Evolutionary conservation across 1,139 yeast genomes (phyloP).

Genomic region (Saccharomycopsis hybrid): DNA sequence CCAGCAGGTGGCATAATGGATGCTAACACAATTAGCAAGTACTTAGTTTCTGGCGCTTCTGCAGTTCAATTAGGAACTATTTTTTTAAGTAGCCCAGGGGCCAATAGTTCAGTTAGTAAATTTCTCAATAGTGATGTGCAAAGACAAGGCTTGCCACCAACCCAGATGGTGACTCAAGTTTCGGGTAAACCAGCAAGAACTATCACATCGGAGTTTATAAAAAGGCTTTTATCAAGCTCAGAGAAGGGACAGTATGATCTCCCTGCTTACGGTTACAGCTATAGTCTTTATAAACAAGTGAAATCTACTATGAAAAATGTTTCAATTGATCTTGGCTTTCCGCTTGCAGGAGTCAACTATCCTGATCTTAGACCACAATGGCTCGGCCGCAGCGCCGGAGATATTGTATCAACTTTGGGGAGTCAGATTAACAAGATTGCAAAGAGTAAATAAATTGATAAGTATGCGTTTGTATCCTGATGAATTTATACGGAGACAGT

Average conservation of each 20-base stretch:
- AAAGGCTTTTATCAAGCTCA: conserved; percentile 6
- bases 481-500: too few species aligned
- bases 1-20: conserved; percentile 45
- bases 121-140: conserved; percentile 4
- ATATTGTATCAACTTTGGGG: too few species aligned
- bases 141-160: conserved; percentile 22
- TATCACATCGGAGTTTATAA: conserved; percentile 32
- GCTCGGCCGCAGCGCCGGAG: conserved; percentile 4
- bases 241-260: too few species aligned
- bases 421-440: too few species aligned
- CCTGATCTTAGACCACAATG: background rate
- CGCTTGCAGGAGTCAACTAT: conserved; percentile 5
- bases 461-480: too few species aligned
- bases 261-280: conserved; percentile 37
- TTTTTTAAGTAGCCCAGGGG: conserved; percentile 36
- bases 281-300: conserved; percentile 30
- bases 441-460: too few species aligned
- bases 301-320: background rate
- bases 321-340: conserved; percentile 8
- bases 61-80: conserved; percentile 45
- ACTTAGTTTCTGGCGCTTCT: conserved; percentile 35
- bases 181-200: conserved; percentile 39
- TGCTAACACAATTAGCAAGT: conserved; percentile 27
- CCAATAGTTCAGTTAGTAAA: too few species aligned
- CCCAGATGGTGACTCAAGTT: conserved; percentile 33